phyloP scores from a whole-genome alignment of 2,329 filamentous ascomycete genomes.

The Tricladium varicosporioides region DNA sequence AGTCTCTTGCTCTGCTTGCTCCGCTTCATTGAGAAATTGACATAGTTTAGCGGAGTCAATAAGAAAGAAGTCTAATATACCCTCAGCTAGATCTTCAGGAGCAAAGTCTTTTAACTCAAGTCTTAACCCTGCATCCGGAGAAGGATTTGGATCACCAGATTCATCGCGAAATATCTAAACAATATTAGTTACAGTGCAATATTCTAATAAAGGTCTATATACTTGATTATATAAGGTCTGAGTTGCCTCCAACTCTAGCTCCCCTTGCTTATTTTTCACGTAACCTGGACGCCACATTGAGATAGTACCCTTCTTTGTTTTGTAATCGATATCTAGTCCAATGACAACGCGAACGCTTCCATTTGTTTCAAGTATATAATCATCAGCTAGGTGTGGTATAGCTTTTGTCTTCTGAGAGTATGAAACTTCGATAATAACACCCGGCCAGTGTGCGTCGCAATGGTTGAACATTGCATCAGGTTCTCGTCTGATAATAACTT shows the following conservation, averaged over 20 bases:
- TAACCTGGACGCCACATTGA: conserved; percentile 30
- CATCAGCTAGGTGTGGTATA: conserved; percentile 29
- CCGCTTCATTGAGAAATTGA: conserved; percentile 9
- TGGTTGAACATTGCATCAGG: conserved; percentile 7
- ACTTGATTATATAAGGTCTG: conserved; percentile 15
- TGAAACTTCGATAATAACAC: conserved; percentile 32
- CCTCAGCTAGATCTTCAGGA: conserved; percentile 18
- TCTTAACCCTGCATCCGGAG: conserved; percentile 20
- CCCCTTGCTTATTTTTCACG: conserved; percentile 20
- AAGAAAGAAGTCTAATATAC: conserved; percentile 14
- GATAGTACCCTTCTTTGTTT: conserved; percentile 27
- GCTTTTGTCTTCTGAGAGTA: conserved; percentile 30
- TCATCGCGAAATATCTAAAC: conserved; percentile 30
- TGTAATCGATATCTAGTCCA: conserved; percentile 34
- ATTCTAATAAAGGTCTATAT: neutral
- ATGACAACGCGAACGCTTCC: conserved; percentile 31
- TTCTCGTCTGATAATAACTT: conserved; percentile 5
- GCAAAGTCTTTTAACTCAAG: conserved; percentile 29
- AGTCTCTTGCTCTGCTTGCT: conserved; percentile 10
- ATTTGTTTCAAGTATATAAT: conserved; percentile 30
- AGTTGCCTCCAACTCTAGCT: conserved; percentile 20
- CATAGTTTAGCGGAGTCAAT: conserved; percentile 11
- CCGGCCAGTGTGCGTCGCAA: conserved; percentile 10
- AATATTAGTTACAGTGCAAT: neutral
- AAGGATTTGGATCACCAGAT: conserved; percentile 22